A percentile compares a stretch with the other conserved stretches of the same genome.
These are phyloP conservation scores for Ciborinia camelliae DNA, from an alignment of 2,329 filamentous ascomycete genomes.

Conservation along the genomic window DNA sequence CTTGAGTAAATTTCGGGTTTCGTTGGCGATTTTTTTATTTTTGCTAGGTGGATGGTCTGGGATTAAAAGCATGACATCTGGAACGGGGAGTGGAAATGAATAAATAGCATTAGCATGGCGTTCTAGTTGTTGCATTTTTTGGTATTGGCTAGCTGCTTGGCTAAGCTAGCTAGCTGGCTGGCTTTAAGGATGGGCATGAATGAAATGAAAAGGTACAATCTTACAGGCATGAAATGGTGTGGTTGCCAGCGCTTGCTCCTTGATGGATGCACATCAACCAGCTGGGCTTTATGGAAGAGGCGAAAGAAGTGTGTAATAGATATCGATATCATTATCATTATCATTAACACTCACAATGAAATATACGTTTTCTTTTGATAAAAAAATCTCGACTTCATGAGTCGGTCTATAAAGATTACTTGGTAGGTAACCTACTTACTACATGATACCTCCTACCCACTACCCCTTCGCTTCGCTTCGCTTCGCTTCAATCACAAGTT, in stretches of 20 bases:
- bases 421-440: no score
- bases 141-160: neutral
- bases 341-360: neutral
- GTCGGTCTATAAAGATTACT: no score
- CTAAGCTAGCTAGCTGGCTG: neutral
- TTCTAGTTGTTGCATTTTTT: constrained; percentile 4
- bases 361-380: neutral
- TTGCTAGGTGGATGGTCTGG: neutral
- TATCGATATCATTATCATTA: neutral
- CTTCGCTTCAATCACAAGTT: no score
- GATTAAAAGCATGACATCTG: constrained; percentile 7
- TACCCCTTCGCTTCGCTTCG: no score
- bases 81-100: neutral
- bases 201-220: neutral
- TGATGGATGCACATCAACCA: neutral
- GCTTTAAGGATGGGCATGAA: neutral
- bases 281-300: neutral
- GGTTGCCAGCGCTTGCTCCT: neutral
- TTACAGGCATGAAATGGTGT: neutral
- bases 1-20: neutral
- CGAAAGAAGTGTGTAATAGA: neutral
- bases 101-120: constrained; percentile 10
- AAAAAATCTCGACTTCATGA: no score
- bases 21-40: neutral
- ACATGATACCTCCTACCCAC: no score